Base-by-base conservation (phyloP, 1,284 basidiomycete species). In the Leccinum cinnamomeum region DNA sequence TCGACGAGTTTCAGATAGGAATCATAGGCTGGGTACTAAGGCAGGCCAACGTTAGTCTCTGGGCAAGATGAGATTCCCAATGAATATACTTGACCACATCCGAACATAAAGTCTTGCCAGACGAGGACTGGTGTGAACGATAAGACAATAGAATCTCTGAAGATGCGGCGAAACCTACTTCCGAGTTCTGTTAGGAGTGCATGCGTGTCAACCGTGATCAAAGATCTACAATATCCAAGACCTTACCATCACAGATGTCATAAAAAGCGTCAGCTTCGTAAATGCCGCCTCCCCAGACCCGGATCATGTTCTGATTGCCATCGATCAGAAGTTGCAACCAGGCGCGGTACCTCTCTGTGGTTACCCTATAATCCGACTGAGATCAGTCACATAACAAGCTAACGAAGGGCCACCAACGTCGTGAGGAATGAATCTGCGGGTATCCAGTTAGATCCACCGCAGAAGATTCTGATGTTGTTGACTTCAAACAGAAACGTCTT, bases 381-480 rank as follows among this genome's bases (percentile, higher is more conserved):
- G 6, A 56, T 62, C 54, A 59, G 23, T 35, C 20, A 53, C n/a
- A 59, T 10, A 30, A 54, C 25, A 53, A 61, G 41, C 61, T 35
- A 20, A 44, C 39, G 44, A 50, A 58, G n/a, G 62, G 56, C 2
- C 16, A 76, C 82, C 46, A 62, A 90, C 86, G 84, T 89, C 2
- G 94, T 94, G 50, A 95, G 77, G 76, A 96, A 94, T 4, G 87
- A 92, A 73, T 96, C 93, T 0, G 90, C 90, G 3, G 94, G 94
- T 68, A 97, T 96, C 94, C 94, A 97, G 74, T 96, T 97, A 2
- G 91, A 92, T 51, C 92, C 94, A 65, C 92, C 95, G 69, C 89
- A 90, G 73, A 97, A 97, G n/a, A 96, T 82, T 53, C 90, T 81
- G 64, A 92, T 78, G 57, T 92, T 92, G 75, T 97, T 97, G 70